These are phyloP conservation scores for Oxalis stricta DNA, from an alignment of 441 rosid genomes.

Conservation along the genomic window DNA sequence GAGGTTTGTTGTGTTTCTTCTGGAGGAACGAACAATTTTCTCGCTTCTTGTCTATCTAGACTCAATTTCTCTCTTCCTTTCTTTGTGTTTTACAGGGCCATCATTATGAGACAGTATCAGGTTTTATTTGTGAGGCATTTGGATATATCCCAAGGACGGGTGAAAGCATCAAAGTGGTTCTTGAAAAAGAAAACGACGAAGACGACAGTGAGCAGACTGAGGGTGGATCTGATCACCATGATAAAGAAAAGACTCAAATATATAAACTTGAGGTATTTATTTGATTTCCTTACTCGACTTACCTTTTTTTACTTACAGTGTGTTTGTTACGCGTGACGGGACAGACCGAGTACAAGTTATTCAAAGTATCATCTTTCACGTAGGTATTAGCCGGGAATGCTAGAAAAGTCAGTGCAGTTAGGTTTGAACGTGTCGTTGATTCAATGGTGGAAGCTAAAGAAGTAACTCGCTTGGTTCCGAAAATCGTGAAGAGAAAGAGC, in stretches of 20 bases:
- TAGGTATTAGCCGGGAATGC: slow-evolving; percentile 97
- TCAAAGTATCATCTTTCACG: slow-evolving; percentile 6
- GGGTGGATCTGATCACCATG: slow-evolving; percentile 57
- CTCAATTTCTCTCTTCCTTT: not conserved
- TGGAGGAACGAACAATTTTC: too few relatives aligned
- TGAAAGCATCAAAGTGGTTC: slow-evolving; percentile 66
- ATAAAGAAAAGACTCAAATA: slow-evolving; percentile 55
- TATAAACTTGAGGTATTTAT: slow-evolving; percentile 76
- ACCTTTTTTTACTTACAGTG: too few relatives aligned
- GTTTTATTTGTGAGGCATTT: slow-evolving; percentile 90
- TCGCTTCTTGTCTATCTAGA: not conserved
- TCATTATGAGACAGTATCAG: slow-evolving; percentile 97
- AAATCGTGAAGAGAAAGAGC: slow-evolving; percentile 70
- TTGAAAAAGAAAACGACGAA: slow-evolving; percentile 72
- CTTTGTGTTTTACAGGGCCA: slow-evolving; percentile 45
- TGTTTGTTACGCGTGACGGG: too few relatives aligned
- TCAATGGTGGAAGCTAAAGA: slow-evolving; percentile 43
- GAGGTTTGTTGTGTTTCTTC: slow-evolving; percentile 37
- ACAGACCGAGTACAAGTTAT: not conserved
- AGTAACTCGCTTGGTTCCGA: slow-evolving; percentile 66
- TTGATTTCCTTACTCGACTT: slow-evolving; percentile 1
- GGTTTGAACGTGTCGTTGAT: slow-evolving; percentile 59
- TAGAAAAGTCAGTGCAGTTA: slow-evolving; percentile 84
- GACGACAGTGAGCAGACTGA: slow-evolving; percentile 45
- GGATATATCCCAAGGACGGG: slow-evolving; percentile 98